phyloP scores from a whole-genome alignment of 805 yeast genomes.

The Barnettozyma populi region DNA sequence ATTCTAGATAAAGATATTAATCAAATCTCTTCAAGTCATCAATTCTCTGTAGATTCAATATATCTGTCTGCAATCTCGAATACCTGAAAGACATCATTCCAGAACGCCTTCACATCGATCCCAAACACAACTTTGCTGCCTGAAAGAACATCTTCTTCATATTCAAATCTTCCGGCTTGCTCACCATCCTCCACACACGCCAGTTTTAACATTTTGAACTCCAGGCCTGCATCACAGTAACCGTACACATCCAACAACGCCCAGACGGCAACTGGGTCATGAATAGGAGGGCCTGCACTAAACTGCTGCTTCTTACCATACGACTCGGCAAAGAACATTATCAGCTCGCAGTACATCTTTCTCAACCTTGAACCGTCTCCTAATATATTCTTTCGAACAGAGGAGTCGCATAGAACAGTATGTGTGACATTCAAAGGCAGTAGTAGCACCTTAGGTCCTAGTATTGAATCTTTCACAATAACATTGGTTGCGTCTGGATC shows the following conservation, averaged over 20 bases:
- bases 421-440: slow-evolving; percentile 70
- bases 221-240: slow-evolving; percentile 14
- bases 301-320: slow-evolving; percentile 39
- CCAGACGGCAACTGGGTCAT: slow-evolving; percentile 72
- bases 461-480: slow-evolving; percentile 42
- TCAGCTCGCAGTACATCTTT: slow-evolving; percentile 47
- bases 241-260: slow-evolving; percentile 40
- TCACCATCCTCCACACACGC: slow-evolving; percentile 20
- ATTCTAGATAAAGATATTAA: not conserved
- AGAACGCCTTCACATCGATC: slow-evolving; percentile 37
- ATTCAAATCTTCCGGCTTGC: slow-evolving; percentile 24
- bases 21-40: not conserved
- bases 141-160: slow-evolving; percentile 12
- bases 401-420: slow-evolving; percentile 47
- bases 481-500: slow-evolving; percentile 73
- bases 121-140: slow-evolving; percentile 38
- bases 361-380: slow-evolving; percentile 39
- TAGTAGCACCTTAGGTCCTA: slow-evolving; percentile 44
- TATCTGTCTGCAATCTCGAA: slow-evolving; percentile 33
- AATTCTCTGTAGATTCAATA: not conserved
- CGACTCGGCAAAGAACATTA: slow-evolving; percentile 43
- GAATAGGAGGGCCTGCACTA: slow-evolving; percentile 64
- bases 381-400: slow-evolving; percentile 35
- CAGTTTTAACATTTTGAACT: slow-evolving; percentile 12
- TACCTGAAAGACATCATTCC: slow-evolving; percentile 38